phyloP scores from a whole-genome alignment of 768 basidiomycete genomes.

The Pisolithus orientalis region DNA sequence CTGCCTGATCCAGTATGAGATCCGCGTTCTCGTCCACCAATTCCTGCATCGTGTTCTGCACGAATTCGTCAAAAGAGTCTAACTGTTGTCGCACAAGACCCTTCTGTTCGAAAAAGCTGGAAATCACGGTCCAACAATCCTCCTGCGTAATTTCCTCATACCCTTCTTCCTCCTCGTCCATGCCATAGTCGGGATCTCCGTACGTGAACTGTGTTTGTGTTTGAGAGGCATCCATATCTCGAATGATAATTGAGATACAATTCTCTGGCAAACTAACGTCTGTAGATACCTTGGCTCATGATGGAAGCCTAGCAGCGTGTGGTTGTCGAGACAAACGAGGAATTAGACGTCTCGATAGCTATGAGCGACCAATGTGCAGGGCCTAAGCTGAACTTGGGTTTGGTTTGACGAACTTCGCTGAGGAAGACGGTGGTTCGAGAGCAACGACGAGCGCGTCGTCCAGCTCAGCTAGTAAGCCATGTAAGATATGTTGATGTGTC shows the following conservation, averaged over 20 bases:
- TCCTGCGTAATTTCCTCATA: conserved; percentile 84
- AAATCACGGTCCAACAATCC: conserved; percentile 94
- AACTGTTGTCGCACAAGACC: conserved; percentile 97
- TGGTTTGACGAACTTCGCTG: not conserved
- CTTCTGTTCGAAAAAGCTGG: conserved; percentile 94
- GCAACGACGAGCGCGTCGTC: conserved; percentile 14
- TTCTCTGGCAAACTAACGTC: conserved; percentile 14
- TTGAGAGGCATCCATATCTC: conserved; percentile 45
- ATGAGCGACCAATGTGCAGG: not conserved
- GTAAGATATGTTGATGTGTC: conserved; percentile 27
- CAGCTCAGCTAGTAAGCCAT: conserved; percentile 13
- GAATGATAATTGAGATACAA: conserved; percentile 29
- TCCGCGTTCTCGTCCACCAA: conserved; percentile 96
- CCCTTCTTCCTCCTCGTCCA: conserved; percentile 50
- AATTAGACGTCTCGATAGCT: not conserved
- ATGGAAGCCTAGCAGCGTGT: not conserved
- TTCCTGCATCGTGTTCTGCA: conserved; percentile 99
- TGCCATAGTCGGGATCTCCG: conserved; percentile 53
- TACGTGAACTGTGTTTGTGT: conserved; percentile 41
- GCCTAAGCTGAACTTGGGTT: not conserved
- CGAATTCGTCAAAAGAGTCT: conserved; percentile 97
- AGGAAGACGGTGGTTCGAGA: conserved; percentile 6
- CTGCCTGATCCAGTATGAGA: conserved; percentile 92
- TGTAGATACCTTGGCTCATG: conserved; percentile 29
- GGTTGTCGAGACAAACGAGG: not conserved